These are phyloP conservation scores for Periconia sp. DNA, from an alignment of 2,329 filamentous ascomycete genomes.

Conservation along the genomic window DNA sequence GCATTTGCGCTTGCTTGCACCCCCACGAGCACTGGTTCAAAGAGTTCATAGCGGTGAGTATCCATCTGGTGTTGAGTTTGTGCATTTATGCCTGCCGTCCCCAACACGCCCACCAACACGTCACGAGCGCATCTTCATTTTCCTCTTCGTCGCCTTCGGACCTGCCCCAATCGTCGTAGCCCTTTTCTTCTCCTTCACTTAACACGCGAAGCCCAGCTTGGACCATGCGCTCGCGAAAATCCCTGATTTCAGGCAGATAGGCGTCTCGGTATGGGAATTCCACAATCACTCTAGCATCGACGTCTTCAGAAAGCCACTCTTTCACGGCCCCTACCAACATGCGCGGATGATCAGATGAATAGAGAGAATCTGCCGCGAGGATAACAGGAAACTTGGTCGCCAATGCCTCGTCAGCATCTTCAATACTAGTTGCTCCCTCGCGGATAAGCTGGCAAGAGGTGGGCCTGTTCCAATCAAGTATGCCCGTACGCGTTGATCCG, in stretches of 20 bases:
- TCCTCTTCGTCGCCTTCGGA: constrained; percentile 50
- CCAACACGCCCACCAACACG: constrained; percentile 72
- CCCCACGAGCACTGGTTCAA: constrained; percentile 4
- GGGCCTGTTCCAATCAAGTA: constrained; percentile 73
- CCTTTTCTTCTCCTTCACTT: constrained; percentile 64
- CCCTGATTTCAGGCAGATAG: constrained; percentile 64
- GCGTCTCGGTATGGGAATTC: constrained; percentile 80
- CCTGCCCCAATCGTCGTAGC: constrained; percentile 73
- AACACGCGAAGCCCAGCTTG: constrained; percentile 55
- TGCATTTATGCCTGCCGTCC: constrained; percentile 31
- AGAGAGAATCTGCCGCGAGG: constrained; percentile 83
- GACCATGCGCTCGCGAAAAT: constrained; percentile 65
- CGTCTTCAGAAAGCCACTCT: constrained; percentile 62
- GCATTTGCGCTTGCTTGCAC: neutral
- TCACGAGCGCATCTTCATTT: constrained; percentile 51
- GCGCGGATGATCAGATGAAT: constrained; percentile 78
- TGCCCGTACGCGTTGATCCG: constrained; percentile 62
- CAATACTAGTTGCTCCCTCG: constrained; percentile 1
- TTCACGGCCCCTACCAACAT: constrained; percentile 72
- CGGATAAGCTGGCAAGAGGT: constrained; percentile 44
- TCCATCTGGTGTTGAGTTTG: neutral
- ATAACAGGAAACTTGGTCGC: constrained; percentile 58
- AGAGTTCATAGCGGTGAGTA: constrained; percentile 10
- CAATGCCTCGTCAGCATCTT: constrained; percentile 12
- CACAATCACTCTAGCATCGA: constrained; percentile 67